phyloP scores from a whole-genome alignment of 2,329 filamentous ascomycete genomes.

The Xylariales sp. region DNA sequence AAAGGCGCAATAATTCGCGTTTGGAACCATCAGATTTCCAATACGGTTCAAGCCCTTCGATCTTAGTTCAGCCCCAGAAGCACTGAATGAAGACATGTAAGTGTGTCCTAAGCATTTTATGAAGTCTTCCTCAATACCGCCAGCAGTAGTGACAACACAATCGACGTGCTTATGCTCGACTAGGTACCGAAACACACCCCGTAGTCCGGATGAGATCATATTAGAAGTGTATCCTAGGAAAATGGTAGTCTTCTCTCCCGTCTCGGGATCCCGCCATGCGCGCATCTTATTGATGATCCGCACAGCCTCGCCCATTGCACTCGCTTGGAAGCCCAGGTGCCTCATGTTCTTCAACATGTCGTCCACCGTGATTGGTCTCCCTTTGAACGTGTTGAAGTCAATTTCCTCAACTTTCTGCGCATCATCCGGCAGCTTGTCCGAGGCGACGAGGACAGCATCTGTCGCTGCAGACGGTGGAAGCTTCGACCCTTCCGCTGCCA shows the following conservation, averaged over 20 bases:
- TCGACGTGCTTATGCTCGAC: slow-evolving; percentile 91
- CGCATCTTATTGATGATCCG: slow-evolving; percentile 95
- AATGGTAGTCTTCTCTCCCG: slow-evolving; percentile 77
- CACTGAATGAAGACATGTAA: slow-evolving; percentile 83
- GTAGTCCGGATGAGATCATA: slow-evolving; percentile 89
- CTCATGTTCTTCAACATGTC: slow-evolving; percentile 79
- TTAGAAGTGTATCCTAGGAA: slow-evolving; percentile 98
- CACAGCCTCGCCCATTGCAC: slow-evolving; percentile 70
- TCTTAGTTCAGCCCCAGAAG: slow-evolving; percentile 71
- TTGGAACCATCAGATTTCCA: slow-evolving; percentile 91
- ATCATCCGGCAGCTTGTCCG: slow-evolving; percentile 72
- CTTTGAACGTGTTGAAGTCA: slow-evolving; percentile 80
- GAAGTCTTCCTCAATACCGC: slow-evolving; percentile 93
- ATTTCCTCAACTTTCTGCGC: slow-evolving; percentile 83
- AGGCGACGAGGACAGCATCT: slow-evolving; percentile 79
- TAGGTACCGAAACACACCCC: slow-evolving; percentile 86
- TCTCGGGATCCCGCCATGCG: slow-evolving; percentile 75
- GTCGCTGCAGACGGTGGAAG: slow-evolving; percentile 41
- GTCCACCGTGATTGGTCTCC: slow-evolving; percentile 73
- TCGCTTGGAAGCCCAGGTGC: slow-evolving; percentile 81
- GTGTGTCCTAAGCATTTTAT: slow-evolving; percentile 97
- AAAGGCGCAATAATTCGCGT: slow-evolving; percentile 95
- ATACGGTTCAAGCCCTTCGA: slow-evolving; percentile 89
- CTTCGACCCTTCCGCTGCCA: slow-evolving; percentile 3
- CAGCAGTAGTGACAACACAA: slow-evolving; percentile 90